phyloP scores from a whole-genome alignment of 2,329 filamentous ascomycete genomes.

The Biscogniauxia mediterranea region DNA sequence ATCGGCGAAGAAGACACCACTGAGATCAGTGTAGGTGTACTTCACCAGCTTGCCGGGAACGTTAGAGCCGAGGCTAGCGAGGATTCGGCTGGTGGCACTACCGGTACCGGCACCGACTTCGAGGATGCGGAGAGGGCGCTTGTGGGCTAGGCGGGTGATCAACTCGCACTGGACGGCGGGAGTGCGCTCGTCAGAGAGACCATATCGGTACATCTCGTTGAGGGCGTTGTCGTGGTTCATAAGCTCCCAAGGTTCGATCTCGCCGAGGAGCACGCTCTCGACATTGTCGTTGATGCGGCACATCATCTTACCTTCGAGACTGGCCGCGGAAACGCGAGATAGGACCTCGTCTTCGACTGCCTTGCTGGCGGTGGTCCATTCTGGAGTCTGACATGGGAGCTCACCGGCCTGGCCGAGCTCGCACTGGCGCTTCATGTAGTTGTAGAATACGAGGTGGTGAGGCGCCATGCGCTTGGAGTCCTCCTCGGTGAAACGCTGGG shows the following conservation, averaged over 20 bases:
- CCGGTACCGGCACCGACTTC: constrained; percentile 44
- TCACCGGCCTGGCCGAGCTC: constrained; percentile 23
- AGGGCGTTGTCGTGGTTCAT: constrained; percentile 31
- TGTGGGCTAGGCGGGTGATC: constrained; percentile 27
- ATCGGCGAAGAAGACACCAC: constrained; percentile 36
- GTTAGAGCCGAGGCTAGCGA: constrained; percentile 32
- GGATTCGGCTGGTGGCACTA: constrained; percentile 38
- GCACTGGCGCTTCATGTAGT: constrained; percentile 30
- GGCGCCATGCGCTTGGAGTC: constrained; percentile 26
- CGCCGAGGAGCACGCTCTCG: constrained; percentile 26
- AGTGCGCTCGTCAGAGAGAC: constrained; percentile 29
- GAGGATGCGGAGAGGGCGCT: constrained; percentile 37
- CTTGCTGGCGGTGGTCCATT: constrained; percentile 24
- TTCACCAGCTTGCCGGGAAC: constrained; percentile 32
- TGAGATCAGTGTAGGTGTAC: constrained; percentile 47
- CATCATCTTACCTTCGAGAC: constrained; percentile 31
- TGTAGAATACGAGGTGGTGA: constrained; percentile 27
- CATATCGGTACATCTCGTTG: constrained; percentile 31
- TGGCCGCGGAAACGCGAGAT: constrained; percentile 22
- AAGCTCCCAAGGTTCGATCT: constrained; percentile 30
- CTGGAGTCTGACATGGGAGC: constrained; percentile 26
- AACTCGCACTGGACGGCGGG: constrained; percentile 30
- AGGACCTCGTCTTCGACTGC: constrained; percentile 25
- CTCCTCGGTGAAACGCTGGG: constrained; percentile 23
- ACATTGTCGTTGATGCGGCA: constrained; percentile 30